These are phyloP conservation scores for Aspergillus clavatus DNA, from an alignment of 2,329 filamentous ascomycete species.

Conservation along the genomic window DNA sequence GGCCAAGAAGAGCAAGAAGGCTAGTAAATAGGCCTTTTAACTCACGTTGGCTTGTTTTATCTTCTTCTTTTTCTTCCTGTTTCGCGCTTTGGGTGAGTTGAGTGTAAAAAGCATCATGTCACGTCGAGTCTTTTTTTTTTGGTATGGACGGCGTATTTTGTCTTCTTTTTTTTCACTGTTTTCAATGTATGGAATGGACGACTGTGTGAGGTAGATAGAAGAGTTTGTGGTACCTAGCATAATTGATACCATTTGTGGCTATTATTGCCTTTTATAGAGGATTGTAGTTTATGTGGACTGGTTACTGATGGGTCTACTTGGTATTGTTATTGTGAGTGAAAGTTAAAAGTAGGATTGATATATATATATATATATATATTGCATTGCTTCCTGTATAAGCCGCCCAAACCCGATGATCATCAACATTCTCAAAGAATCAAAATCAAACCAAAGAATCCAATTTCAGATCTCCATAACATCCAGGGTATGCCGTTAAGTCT, in stretches of 20 bases:
- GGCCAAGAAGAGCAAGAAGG: conserved; percentile 18
- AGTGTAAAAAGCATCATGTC: too few species aligned
- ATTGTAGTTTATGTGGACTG: too few species aligned
- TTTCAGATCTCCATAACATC: conserved; percentile 6
- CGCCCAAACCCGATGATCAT: too few species aligned
- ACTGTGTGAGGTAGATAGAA: background rate
- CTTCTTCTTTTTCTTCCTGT: conserved; percentile 18
- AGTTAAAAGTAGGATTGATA: too few species aligned
- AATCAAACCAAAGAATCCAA: background rate
- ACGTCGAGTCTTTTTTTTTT: conserved; percentile 7
- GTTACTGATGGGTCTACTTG: too few species aligned
- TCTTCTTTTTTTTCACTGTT: conserved; percentile 7
- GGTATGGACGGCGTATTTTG: conserved; percentile 13
- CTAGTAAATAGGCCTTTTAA: conserved; percentile 30
- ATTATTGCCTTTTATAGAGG: background rate
- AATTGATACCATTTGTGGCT: background rate
- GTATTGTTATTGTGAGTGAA: too few species aligned
- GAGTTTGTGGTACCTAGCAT: conserved; percentile 5
- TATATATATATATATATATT: too few species aligned
- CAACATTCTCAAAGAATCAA: too few species aligned
- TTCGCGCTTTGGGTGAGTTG: too few species aligned
- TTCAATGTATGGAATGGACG: background rate
- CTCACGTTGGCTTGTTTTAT: conserved; percentile 13
- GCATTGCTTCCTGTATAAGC: too few species aligned
- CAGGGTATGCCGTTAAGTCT: conserved; percentile 18